Evolutionary conservation across 257 asterid genomes (phyloP).

Genomic region (Fraxinus excelsior): DNA sequence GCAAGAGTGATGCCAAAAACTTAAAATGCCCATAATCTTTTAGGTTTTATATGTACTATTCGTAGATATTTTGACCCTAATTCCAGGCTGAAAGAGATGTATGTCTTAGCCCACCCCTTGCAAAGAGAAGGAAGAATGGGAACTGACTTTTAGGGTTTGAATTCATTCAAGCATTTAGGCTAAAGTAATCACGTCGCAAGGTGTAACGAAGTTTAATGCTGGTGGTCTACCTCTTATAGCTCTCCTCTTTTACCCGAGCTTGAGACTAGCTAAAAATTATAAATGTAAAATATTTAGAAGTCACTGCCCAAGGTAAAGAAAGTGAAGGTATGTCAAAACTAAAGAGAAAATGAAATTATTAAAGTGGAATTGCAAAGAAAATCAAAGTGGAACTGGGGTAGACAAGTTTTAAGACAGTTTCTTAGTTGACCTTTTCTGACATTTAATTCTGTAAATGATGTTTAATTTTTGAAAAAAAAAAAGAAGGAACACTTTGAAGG

Average conservation of each 20-base stretch:
- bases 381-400: no score
- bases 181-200: not conserved
- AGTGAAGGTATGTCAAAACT: not conserved
- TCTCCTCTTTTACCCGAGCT: not conserved
- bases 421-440: not conserved
- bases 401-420: no score
- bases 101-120: not conserved
- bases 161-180: not conserved
- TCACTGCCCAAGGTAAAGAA: not conserved
- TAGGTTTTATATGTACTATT: no score
- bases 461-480: not conserved
- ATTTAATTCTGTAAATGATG: conserved; percentile 2
- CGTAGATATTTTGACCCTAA: not conserved
- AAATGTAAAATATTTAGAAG: not conserved
- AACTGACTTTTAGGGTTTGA: not conserved
- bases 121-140: not conserved
- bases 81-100: not conserved
- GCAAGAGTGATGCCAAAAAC: no score
- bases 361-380: not conserved
- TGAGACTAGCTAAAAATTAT: not conserved
- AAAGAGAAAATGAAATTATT: no score
- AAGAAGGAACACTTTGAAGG: conserved; percentile 67
- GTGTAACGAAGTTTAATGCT: not conserved
- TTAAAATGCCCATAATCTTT: not conserved
- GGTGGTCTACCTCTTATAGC: not conserved